These are phyloP conservation scores for Amanita pallidorosea DNA, from an alignment of 768 basidiomycete species.

Conservation along the genomic window DNA sequence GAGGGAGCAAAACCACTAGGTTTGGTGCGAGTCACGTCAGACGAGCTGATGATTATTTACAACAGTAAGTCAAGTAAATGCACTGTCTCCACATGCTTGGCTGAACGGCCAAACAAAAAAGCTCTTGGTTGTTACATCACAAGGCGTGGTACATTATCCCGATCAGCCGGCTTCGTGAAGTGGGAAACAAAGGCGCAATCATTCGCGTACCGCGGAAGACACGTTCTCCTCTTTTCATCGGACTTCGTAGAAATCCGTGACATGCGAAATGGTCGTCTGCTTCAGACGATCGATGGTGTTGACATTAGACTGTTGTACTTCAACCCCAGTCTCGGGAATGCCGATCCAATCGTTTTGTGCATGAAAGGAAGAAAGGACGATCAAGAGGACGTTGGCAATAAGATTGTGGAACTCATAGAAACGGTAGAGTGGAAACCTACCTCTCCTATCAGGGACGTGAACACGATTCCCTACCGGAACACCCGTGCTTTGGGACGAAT, in stretches of 20 bases:
- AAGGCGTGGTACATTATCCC: slow-evolving; percentile 54
- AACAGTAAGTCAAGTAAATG: slow-evolving; percentile 40
- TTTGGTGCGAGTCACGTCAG: slow-evolving; percentile 39
- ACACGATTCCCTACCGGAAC: slow-evolving; percentile 7
- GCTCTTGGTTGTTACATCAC: slow-evolving; percentile 72
- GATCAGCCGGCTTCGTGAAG: slow-evolving; percentile 52
- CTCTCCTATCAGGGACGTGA: slow-evolving; percentile 15
- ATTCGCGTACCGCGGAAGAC: slow-evolving; percentile 48
- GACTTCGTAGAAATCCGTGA: slow-evolving; percentile 71
- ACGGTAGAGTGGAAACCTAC: slow-evolving; percentile 40
- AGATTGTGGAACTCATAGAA: slow-evolving; percentile 57
- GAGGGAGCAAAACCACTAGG: slow-evolving; percentile 57
- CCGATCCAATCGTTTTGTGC: slow-evolving; percentile 47
- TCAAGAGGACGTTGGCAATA: slow-evolving; percentile 45
- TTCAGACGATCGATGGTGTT: slow-evolving; percentile 72
- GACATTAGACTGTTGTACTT: slow-evolving; percentile 60
- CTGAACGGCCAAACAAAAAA: slow-evolving; percentile 20
- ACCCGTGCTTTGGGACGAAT: slow-evolving; percentile 55
- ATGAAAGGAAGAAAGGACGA: slow-evolving; percentile 55
- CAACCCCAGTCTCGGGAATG: slow-evolving; percentile 22
- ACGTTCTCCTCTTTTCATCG: slow-evolving; percentile 64
- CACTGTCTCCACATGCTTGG: neutral
- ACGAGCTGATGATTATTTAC: slow-evolving; percentile 62
- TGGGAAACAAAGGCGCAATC: slow-evolving; percentile 69
- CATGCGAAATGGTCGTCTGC: slow-evolving; percentile 50